Conservation (phyloP, 192 early-diverging fungal genomes). For the Neocallimastix lanati region DNA sequence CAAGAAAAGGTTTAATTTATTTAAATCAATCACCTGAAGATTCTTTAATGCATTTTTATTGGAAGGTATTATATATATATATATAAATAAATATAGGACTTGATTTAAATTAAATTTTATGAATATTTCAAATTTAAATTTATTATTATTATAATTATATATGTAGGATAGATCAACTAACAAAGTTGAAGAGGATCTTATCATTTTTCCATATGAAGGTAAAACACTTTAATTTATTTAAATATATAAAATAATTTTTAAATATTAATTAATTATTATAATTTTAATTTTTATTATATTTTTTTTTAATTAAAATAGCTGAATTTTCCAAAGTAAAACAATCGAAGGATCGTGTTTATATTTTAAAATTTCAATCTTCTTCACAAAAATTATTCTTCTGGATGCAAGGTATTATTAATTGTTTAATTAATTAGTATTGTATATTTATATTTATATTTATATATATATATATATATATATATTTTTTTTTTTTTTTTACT, state of each 20-base stretch:
- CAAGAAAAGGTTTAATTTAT: slow-evolving; percentile 40
- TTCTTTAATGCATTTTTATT: slow-evolving; percentile 56
- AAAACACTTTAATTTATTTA: too few relatives aligned
- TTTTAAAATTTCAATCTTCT: slow-evolving; percentile 66
- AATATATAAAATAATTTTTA: too few relatives aligned
- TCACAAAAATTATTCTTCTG: slow-evolving; percentile 63
- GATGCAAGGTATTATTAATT: too few relatives aligned
- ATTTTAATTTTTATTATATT: too few relatives aligned
- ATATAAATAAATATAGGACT: slow-evolving; percentile 18
- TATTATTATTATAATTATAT: too few relatives aligned
- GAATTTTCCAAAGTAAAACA: slow-evolving; percentile 12
- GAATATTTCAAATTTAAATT: too few relatives aligned
- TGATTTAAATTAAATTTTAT: too few relatives aligned
- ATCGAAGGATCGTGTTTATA: slow-evolving; percentile 49
- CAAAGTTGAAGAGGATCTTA: slow-evolving; percentile 22
- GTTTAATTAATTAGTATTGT: too few relatives aligned
- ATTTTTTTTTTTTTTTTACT: too few relatives aligned
- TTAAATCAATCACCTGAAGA: slow-evolving; percentile 30
- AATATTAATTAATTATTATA: too few relatives aligned
- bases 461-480: too few relatives aligned
- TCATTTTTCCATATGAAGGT: slow-evolving; percentile 62
- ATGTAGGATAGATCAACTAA: slow-evolving; percentile 16
- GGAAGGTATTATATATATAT: slow-evolving; percentile 49
- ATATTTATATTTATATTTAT: too few relatives aligned
- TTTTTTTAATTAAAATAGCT: neutral